A percentile compares a stretch with the other conserved stretches of the same genome.
phyloP scores from a whole-genome alignment of 1,139 yeast species.

The Nematodospora anomalae region DNA sequence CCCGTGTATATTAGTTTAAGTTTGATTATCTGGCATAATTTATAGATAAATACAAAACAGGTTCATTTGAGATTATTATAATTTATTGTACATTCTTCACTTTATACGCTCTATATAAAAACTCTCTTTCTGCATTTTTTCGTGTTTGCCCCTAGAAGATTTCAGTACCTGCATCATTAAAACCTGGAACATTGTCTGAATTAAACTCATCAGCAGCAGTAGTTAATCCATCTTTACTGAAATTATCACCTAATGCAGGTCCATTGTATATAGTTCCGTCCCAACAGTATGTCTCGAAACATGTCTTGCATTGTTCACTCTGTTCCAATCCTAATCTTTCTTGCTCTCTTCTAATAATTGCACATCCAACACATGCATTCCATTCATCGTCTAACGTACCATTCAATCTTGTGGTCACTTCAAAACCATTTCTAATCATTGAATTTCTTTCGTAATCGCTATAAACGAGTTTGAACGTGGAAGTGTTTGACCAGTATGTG shows the following conservation, averaged over 20 bases:
- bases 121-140: too few relatives aligned
- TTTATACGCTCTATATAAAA: too few relatives aligned
- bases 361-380: constrained; percentile 46
- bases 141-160: too few relatives aligned
- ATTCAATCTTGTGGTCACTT: constrained; percentile 30
- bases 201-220: constrained; percentile 10
- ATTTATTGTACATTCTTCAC: too few relatives aligned
- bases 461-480: constrained; percentile 36
- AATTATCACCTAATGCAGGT: constrained; percentile 40
- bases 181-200: constrained; percentile 12
- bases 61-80: too few relatives aligned
- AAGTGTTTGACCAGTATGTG: constrained; percentile 36
- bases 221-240: constrained; percentile 24
- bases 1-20: too few relatives aligned
- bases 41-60: too few relatives aligned
- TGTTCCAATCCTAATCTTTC: constrained; percentile 37
- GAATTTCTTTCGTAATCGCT: constrained; percentile 35
- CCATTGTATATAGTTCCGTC: constrained; percentile 25
- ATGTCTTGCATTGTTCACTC: constrained; percentile 37
- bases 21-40: too few relatives aligned
- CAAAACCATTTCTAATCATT: constrained; percentile 42
- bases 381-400: constrained; percentile 37
- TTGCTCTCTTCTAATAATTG: constrained; percentile 44
- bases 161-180: constrained; percentile 12
- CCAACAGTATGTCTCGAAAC: constrained; percentile 46